These are phyloP conservation scores for Nasturtium officinale DNA, from an alignment of 345 rosid species.

Conservation along the genomic window DNA sequence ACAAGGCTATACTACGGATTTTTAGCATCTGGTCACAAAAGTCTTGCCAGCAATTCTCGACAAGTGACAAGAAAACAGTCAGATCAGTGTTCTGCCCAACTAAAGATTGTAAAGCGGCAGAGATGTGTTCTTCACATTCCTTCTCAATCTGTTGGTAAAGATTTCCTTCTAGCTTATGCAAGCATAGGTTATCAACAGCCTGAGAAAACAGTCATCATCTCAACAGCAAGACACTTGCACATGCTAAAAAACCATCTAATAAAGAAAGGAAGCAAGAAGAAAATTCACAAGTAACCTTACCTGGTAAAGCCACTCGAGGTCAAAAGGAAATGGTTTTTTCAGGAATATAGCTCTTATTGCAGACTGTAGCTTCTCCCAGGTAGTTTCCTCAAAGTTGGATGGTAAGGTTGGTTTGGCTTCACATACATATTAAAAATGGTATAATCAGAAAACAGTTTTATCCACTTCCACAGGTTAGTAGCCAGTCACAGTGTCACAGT, in stretches of 20 bases:
- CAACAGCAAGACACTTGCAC: slow-evolving; percentile 22
- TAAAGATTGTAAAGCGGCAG: slow-evolving; percentile 73
- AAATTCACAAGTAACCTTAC: slow-evolving; percentile 39
- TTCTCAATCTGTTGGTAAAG: slow-evolving; percentile 86
- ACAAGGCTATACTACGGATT: slow-evolving; percentile 97
- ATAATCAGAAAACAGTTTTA: slow-evolving; percentile 6
- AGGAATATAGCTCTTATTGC: slow-evolving; percentile 94
- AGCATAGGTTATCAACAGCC: slow-evolving; percentile 92
- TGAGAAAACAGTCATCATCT: slow-evolving; percentile 39
- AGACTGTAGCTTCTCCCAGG: slow-evolving; percentile 89
- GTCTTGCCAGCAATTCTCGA: slow-evolving; percentile 97
- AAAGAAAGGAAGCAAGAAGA: not conserved
- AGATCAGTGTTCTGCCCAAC: slow-evolving; percentile 96
- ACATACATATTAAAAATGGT: slow-evolving; percentile 32
- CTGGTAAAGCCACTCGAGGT: slow-evolving; percentile 88
- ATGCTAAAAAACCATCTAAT: not conserved
- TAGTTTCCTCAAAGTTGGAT: slow-evolving; percentile 79
- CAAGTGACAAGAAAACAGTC: slow-evolving; percentile 84
- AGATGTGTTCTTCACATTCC: slow-evolving; percentile 83
- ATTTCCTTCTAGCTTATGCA: slow-evolving; percentile 90
- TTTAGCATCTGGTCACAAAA: slow-evolving; percentile 89
- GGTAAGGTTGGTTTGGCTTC: slow-evolving; percentile 89
- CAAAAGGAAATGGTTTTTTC: slow-evolving; percentile 69
- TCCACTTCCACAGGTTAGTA: not conserved
- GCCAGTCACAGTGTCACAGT: not conserved